These are phyloP conservation scores for Trichoderma sp. DNA, from an alignment of 2,329 filamentous ascomycete species.

Conservation along the genomic window DNA sequence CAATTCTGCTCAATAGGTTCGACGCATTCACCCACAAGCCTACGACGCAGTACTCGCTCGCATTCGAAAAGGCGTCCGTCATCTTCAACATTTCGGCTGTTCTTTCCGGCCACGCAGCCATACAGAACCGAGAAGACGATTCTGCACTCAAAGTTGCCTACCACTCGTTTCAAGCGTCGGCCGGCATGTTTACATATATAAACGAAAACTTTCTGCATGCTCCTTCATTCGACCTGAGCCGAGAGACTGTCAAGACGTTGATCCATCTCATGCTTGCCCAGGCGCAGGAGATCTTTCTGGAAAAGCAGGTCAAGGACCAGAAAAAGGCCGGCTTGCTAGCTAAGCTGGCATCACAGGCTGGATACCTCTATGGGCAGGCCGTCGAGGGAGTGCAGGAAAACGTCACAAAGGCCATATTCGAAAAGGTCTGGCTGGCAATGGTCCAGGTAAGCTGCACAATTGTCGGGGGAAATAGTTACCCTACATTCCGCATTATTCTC, in stretches of 20 bases:
- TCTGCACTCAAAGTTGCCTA: constrained; percentile 93
- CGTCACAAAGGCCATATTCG: constrained; percentile 85
- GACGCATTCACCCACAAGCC: constrained; percentile 99
- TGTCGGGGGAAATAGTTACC: background rate
- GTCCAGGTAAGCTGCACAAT: constrained; percentile 57
- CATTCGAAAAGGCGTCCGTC: constrained; percentile 97
- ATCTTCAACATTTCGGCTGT: constrained; percentile 99
- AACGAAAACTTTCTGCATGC: constrained; percentile 99
- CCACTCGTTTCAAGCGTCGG: constrained; percentile 95
- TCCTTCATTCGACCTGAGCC: constrained; percentile 89
- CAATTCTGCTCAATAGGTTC: constrained; percentile 62
- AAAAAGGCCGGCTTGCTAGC: constrained; percentile 92
- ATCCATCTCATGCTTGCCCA: constrained; percentile 93
- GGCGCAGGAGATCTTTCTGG: constrained; percentile 93
- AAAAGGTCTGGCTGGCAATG: constrained; percentile 87
- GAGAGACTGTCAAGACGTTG: constrained; percentile 92
- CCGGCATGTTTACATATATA: constrained; percentile 99
- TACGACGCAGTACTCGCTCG: constrained; percentile 94
- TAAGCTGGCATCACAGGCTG: constrained; percentile 88
- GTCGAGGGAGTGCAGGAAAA: constrained; percentile 91
- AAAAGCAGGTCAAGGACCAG: constrained; percentile 88
- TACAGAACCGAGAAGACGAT: constrained; percentile 90
- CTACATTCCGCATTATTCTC: background rate
- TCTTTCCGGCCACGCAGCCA: constrained; percentile 89
- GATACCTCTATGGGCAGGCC: constrained; percentile 82